These are phyloP conservation scores for Adansonia rubrostipa DNA, from an alignment of 441 rosid genomes.

Conservation along the genomic window DNA sequence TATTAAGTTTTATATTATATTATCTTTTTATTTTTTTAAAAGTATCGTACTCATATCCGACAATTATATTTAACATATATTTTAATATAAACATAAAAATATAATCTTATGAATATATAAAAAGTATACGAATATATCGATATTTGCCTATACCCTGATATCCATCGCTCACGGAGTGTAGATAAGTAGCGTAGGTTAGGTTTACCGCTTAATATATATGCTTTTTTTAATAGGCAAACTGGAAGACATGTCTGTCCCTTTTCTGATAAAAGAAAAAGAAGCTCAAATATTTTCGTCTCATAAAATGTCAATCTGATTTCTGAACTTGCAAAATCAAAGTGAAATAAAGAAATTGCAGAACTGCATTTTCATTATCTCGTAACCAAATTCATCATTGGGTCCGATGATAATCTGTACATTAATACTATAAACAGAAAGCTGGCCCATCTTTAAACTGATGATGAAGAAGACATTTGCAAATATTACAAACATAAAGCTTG, in stretches of 20 bases:
- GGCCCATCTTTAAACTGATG: not conserved
- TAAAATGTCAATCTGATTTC: not conserved
- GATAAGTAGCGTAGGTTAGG: too few species aligned
- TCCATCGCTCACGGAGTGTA: too few species aligned
- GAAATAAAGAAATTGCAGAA: not conserved
- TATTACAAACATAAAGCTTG: not conserved
- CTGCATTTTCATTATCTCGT: not conserved
- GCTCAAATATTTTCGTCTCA: not conserved
- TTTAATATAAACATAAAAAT: too few species aligned
- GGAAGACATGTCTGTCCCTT: not conserved
- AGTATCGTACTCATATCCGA: too few species aligned
- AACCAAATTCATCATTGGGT: not conserved
- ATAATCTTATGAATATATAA: too few species aligned
- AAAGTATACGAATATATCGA: too few species aligned
- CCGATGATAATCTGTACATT: not conserved
- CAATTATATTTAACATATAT: too few species aligned
- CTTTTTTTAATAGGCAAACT: not conserved
- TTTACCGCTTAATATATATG: too few species aligned
- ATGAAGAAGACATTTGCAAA: not conserved
- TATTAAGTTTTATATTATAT: too few species aligned
- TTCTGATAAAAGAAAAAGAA: not conserved
- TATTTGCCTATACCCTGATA: too few species aligned
- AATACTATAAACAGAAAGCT: not conserved
- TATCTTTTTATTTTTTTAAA: too few species aligned
- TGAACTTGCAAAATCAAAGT: not conserved